A percentile compares a stretch with the other conserved stretches of the same genome.
Conservation (phyloP, 2,329 filamentous ascomycete genomes). For the Cryoendolithus antarcticus region DNA sequence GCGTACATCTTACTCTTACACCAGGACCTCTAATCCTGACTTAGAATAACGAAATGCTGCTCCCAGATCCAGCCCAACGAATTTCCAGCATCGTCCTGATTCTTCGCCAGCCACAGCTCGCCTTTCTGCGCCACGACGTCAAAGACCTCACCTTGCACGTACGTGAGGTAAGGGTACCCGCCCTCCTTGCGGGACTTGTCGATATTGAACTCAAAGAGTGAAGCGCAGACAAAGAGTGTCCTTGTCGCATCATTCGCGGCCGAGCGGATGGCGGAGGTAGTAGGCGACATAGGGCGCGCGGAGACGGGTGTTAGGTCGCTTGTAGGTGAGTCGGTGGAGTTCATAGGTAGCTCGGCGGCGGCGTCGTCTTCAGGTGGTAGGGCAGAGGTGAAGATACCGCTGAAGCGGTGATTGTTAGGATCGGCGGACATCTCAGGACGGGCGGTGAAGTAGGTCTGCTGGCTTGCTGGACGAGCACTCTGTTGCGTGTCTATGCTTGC, state of each 20-base stretch:
- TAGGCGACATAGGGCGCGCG: conserved; percentile 3
- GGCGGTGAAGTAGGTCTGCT: conserved; percentile 20
- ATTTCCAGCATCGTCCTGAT: conserved; percentile 75
- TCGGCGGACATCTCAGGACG: conserved; percentile 10
- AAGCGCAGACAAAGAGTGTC: conserved; percentile 83
- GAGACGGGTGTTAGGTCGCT: conserved; percentile 20
- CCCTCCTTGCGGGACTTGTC: conserved; percentile 82
- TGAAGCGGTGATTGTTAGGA: conserved; percentile 14
- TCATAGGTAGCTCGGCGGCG: no score
- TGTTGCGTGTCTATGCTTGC: conserved; percentile 15
- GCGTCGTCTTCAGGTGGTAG: conserved; percentile 14
- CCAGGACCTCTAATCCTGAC: no score
- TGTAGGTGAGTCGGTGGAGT: not conserved
- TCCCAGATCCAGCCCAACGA: conserved; percentile 97
- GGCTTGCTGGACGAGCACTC: conserved; percentile 17
- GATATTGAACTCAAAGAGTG: conserved; percentile 94
- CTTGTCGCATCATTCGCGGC: conserved; percentile 12
- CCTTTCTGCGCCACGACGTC: conserved; percentile 85
- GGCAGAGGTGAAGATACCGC: conserved; percentile 22
- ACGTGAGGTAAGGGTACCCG: conserved; percentile 90
- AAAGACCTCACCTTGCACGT: conserved; percentile 73
- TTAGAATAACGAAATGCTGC: no score
- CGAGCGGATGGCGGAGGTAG: conserved; percentile 4
- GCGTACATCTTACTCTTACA: no score
- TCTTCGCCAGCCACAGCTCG: conserved; percentile 93